phyloP scores from a whole-genome alignment of 352 stramenopile species.

The Detonula confervacea region DNA sequence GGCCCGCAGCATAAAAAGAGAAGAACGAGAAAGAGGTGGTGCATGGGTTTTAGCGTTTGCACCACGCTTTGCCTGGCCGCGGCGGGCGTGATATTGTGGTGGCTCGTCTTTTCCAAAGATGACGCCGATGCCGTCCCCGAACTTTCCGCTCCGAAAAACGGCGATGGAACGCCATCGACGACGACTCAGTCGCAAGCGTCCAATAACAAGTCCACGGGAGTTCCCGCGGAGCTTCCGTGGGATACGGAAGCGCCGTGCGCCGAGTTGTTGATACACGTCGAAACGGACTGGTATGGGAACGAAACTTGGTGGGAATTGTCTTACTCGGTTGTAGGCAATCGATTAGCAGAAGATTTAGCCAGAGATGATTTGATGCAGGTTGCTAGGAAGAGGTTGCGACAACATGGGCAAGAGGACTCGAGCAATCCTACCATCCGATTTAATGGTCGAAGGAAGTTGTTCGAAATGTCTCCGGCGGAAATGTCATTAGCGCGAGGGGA shows the following conservation, averaged over 20 bases:
- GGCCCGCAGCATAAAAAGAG: neutral
- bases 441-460: neutral
- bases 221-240: too few species aligned
- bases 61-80: too few species aligned
- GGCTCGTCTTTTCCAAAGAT: too few species aligned
- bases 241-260: neutral
- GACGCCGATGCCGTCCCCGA: too few species aligned
- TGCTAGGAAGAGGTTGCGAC: conserved; percentile 10
- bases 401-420: too few species aligned
- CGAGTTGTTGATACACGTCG: neutral
- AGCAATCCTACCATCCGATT: too few species aligned
- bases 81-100: too few species aligned
- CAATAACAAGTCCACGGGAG: too few species aligned
- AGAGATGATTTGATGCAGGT: neutral
- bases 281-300: conserved; percentile 6
- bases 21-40: neutral
- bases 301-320: conserved; percentile 18
- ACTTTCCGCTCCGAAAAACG: too few species aligned
- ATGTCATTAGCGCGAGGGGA: neutral
- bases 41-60: too few species aligned
- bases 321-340: neutral
- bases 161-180: too few species aligned
- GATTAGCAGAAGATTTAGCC: neutral
- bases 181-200: too few species aligned
- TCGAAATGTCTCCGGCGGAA: neutral